These are phyloP conservation scores for Fragilariopsis cylindrus DNA, from an alignment of 108 stramenopile species.

Conservation along the genomic window DNA sequence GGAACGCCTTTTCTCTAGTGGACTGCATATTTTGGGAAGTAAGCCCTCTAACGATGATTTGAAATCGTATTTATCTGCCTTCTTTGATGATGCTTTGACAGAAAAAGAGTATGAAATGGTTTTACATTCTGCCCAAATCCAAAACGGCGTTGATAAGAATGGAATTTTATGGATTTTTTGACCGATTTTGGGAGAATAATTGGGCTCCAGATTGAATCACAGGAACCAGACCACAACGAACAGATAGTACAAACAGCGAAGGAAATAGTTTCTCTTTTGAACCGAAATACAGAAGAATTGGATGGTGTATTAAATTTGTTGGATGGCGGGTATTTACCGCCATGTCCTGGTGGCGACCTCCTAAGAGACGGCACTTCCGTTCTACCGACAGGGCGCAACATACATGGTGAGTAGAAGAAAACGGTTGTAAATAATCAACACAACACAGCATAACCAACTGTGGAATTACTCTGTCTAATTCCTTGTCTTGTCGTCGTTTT, in stretches of 20 bases:
- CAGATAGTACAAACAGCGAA: constrained; percentile 46
- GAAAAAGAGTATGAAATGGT: constrained; percentile 41
- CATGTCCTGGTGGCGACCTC: constrained; percentile 79
- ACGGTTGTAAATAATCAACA: no score
- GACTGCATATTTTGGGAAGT: constrained; percentile 59
- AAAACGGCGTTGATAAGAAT: background rate
- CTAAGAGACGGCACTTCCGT: constrained; percentile 76
- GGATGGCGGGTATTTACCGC: constrained; percentile 70
- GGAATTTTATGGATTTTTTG: constrained; percentile 24
- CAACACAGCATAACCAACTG: no score
- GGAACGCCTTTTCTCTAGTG: constrained; percentile 74
- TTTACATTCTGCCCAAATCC: constrained; percentile 10
- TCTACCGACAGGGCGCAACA: constrained; percentile 82
- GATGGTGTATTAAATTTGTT: constrained; percentile 61
- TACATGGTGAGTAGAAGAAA: constrained; percentile 33
- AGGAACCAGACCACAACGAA: constrained; percentile 8
- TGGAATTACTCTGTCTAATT: no score
- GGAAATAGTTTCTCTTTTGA: constrained; percentile 57
- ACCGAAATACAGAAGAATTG: constrained; percentile 69
- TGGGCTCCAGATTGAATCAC: constrained; percentile 22
- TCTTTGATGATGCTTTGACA: constrained; percentile 52
- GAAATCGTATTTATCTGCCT: constrained; percentile 55
- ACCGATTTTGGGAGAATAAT: constrained; percentile 10
- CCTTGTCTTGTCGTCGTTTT: no score
- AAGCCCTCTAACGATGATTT: constrained; percentile 59